Conservation (phyloP, 1,139 yeast genomes). For the Candida sanyaensis region DNA sequence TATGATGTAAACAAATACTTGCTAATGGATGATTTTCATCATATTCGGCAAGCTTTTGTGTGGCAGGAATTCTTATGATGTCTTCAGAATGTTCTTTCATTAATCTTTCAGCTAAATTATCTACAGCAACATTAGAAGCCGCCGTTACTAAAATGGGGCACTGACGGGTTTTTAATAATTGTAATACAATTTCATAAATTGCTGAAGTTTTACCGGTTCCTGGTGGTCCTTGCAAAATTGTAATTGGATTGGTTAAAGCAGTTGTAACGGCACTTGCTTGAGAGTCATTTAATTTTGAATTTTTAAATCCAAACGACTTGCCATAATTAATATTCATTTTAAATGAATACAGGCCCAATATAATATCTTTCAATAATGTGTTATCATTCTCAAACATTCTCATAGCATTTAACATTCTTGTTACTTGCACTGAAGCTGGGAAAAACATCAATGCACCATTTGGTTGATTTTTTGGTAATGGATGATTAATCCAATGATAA, state of each 20-base stretch:
- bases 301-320: conserved; percentile 22
- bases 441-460: conserved; percentile 46
- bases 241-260: conserved; percentile 63
- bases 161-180: conserved; percentile 53
- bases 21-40: conserved; percentile 55
- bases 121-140: conserved; percentile 74
- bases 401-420: conserved; percentile 67
- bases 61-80: conserved; percentile 59
- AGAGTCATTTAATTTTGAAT: conserved; percentile 59
- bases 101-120: conserved; percentile 70
- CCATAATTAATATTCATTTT: background rate
- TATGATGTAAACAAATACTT: conserved; percentile 63
- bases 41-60: conserved; percentile 62
- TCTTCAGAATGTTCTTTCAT: conserved; percentile 48
- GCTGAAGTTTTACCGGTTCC: conserved; percentile 84
- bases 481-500: conserved; percentile 53
- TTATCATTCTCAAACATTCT: conserved; percentile 56
- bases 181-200: conserved; percentile 61
- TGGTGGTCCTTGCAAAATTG: conserved; percentile 83
- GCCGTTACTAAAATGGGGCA: conserved; percentile 72
- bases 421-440: conserved; percentile 65
- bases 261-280: conserved; percentile 69
- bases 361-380: conserved; percentile 56
- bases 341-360: conserved; percentile 44
- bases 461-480: conserved; percentile 46